These are phyloP conservation scores for Schizopora paradoxa DNA, from an alignment of 1,284 basidiomycete genomes.

Conservation along the genomic window DNA sequence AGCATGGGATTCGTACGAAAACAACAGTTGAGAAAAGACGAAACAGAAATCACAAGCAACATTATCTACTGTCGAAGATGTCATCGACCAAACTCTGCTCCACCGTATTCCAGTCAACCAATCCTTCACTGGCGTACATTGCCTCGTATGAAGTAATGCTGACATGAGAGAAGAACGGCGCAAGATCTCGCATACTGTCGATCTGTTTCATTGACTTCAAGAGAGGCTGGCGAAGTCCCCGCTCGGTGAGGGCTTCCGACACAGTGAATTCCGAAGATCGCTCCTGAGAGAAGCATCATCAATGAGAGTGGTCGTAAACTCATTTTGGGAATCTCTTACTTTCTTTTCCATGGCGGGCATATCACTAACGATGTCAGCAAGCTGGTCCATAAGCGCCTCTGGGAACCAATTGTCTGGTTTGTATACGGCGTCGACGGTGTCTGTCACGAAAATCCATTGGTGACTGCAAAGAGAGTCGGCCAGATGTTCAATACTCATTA, in stretches of 20 bases:
- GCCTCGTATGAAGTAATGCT: constrained; percentile 88
- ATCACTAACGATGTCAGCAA: constrained; percentile 76
- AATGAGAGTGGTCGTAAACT: background rate
- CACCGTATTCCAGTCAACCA: constrained; percentile 83
- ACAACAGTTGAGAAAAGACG: background rate
- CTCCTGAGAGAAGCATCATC: no score
- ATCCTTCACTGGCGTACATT: constrained; percentile 73
- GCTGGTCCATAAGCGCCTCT: constrained; percentile 85
- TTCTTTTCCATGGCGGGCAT: constrained; percentile 43
- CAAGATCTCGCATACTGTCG: constrained; percentile 75
- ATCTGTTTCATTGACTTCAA: constrained; percentile 65
- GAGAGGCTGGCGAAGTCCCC: constrained; percentile 65
- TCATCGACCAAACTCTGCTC: constrained; percentile 77
- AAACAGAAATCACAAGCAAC: constrained; percentile 2
- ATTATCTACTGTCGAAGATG: constrained; percentile 74
- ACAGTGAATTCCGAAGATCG: constrained; percentile 8
- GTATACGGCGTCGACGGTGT: constrained; percentile 94
- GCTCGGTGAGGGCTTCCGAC: constrained; percentile 21
- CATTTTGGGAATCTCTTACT: constrained; percentile 27
- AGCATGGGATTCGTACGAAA: background rate
- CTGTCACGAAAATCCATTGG: constrained; percentile 98
- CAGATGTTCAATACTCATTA: no score
- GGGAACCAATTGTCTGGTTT: constrained; percentile 79
- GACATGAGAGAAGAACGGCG: constrained; percentile 83
- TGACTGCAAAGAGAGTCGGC: constrained; percentile 49